Conservation (phyloP, 208 protist species). For the Leishmania mexicana region DNA sequence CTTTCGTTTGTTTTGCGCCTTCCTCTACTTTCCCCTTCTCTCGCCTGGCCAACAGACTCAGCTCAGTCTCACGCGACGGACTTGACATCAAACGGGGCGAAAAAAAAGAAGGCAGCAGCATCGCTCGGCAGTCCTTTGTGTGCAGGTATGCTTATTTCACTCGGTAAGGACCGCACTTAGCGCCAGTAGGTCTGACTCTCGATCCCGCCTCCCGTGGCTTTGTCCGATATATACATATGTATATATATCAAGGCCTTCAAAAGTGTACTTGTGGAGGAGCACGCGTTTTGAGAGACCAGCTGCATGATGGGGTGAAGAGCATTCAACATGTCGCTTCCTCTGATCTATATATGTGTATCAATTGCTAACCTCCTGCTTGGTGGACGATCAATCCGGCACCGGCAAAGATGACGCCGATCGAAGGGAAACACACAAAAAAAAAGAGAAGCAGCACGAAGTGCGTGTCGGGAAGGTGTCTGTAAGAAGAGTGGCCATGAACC, state of each 20-base stretch:
- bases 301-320: neutral
- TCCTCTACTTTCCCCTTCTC: neutral
- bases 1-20: neutral
- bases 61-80: neutral
- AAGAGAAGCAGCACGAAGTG: neutral
- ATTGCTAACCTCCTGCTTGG: neutral
- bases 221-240: neutral
- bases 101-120: neutral
- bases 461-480: neutral
- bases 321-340: neutral
- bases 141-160: neutral
- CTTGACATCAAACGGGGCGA: neutral
- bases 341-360: neutral
- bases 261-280: neutral
- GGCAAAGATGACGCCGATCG: neutral
- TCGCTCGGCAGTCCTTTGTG: neutral
- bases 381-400: neutral
- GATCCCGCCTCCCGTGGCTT: neutral
- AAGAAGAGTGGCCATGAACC: neutral
- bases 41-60: neutral
- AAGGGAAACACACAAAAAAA: neutral
- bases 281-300: neutral
- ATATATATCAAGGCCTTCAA: neutral
- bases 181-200: neutral
- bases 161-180: neutral